Conservation (phyloP, 2,329 filamentous ascomycete species). For the Plectosphaerella plurivora region DNA sequence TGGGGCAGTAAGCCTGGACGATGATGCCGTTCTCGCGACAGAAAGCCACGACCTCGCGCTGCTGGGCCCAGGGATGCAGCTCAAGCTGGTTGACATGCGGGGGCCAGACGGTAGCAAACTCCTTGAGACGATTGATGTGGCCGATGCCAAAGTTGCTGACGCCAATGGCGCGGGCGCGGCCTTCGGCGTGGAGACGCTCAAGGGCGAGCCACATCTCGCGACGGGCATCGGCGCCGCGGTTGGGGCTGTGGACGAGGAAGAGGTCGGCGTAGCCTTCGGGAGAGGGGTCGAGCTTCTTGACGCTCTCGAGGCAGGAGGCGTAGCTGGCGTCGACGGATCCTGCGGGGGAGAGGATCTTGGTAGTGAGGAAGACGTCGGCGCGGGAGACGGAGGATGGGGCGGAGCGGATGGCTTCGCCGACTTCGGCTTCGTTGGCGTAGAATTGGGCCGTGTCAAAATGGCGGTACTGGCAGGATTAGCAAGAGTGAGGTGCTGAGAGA, state of each 20-base stretch:
- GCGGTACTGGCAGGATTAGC: conserved; percentile 36
- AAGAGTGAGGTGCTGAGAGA: too few relatives aligned
- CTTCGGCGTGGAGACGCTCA: conserved; percentile 56
- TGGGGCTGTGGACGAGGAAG: conserved; percentile 65
- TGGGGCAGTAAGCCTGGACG: conserved; percentile 34
- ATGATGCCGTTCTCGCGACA: conserved; percentile 77
- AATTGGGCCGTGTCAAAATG: conserved; percentile 60
- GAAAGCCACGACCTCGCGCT: conserved; percentile 30
- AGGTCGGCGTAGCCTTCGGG: conserved; percentile 63
- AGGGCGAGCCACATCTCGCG: conserved; percentile 63
- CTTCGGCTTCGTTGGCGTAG: conserved; percentile 65
- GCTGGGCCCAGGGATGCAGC: conserved; percentile 69
- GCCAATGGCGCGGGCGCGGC: conserved; percentile 60
- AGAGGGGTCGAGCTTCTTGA: conserved; percentile 51
- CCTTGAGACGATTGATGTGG: conserved; percentile 65
- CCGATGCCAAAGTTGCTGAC: conserved; percentile 68
- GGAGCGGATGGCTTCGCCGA: conserved; percentile 58
- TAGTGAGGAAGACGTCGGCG: conserved; percentile 63
- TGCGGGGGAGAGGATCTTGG: conserved; percentile 58
- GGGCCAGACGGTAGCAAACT: conserved; percentile 61
- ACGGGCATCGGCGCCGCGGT: conserved; percentile 35
- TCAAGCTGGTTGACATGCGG: conserved; percentile 73
- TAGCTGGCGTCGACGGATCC: conserved; percentile 55
- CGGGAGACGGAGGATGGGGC: conserved; percentile 45
- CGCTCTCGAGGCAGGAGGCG: conserved; percentile 53